Evolutionary conservation across 768 basidiomycete genomes (phyloP), one percentile per base, ranked within the genome.

Genomic region (Tricholoma bakamatsutake): DNA sequence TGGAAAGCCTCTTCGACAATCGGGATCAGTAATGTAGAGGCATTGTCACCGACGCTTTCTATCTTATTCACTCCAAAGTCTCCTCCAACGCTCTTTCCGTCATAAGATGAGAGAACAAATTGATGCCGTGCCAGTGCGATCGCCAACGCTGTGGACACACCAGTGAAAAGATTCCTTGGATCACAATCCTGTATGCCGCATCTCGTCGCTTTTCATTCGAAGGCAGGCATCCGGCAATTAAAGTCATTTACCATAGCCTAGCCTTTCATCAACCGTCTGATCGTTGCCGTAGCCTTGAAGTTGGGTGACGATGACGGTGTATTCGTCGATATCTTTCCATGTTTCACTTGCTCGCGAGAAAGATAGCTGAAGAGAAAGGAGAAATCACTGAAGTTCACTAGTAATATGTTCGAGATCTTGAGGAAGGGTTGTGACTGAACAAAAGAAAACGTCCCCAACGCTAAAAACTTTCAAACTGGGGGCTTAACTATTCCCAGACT

Each of bases 401-500:
- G 12, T 35, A 6, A 4, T 4, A 15, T 37, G 4, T 11, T 34
- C 34, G 35, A 5, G 12, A 15, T 37, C 13, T 37, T 15, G 34
- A 35, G 9, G 21, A 24, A 24, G 21, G 21, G 21, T 1, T 12
- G 37, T 10, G 11, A 12, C 4, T 4, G 11, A 8, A 27, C 24
- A 24, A 27, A 15, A 45, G 43, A 24, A 11, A 24, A 24, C 15
- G 50, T 35, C 15, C 12, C 7, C 24, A 11, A 30, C 21, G 15
- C 1, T n/a, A 15, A n/a, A 31, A 39, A 49, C 30, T 50, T 35
- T 34, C 61, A 88, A 45, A 87, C 71, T 10, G 79, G 74, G 24
- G 87, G 89, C 62, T 91, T 91, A 57, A 84, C 82, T 31, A 92
- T 87, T 54, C 88, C 90, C 50, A 78, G 76, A 64, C 84, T 86